phyloP scores from a whole-genome alignment of 1,139 yeast species.

The Candida sp. region DNA sequence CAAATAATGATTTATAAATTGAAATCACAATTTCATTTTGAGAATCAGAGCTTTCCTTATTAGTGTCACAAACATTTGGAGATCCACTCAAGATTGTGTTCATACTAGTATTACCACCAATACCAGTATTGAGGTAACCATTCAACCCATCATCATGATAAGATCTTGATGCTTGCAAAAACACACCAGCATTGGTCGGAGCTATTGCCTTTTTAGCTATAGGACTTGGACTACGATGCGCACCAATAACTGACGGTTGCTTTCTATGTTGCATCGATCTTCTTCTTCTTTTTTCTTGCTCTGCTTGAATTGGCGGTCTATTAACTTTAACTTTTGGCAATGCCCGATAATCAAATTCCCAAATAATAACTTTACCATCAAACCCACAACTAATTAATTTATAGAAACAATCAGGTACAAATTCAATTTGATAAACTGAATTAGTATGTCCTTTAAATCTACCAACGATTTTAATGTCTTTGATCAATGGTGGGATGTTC shows the following conservation, averaged over 20 bases:
- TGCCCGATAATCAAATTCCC: constrained; percentile 72
- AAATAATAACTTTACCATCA: constrained; percentile 64
- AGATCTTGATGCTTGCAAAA: constrained; percentile 1
- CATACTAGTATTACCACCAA: constrained; percentile 1
- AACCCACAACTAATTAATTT: constrained; percentile 66
- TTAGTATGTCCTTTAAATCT: constrained; percentile 67
- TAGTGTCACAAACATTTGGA: constrained; percentile 6
- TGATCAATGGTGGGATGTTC: constrained; percentile 32
- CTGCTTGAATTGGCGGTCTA: constrained; percentile 3
- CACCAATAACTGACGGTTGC: constrained; percentile 6
- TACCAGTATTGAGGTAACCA: constrained; percentile 1
- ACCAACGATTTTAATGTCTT: constrained; percentile 41
- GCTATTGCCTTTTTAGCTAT: constrained; percentile 7
- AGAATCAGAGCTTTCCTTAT: constrained; percentile 5
- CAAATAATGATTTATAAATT: constrained; percentile 34
- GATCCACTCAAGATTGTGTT: constrained; percentile 1
- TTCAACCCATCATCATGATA: constrained; percentile 1
- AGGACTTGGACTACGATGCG: constrained; percentile 11
- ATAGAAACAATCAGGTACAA: constrained; percentile 33
- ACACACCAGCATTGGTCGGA: constrained; percentile 2
- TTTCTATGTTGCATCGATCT: constrained; percentile 8
- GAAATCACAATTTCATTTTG: constrained; percentile 25
- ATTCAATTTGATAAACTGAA: constrained; percentile 51
- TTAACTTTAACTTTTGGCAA: constrained; percentile 44
- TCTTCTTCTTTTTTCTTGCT: constrained; percentile 3